Evolutionary conservation across 1,139 yeast species (phyloP), one percentile per base, ranked within the genome.

Genomic region (Sugiyamaella castrensis): DNA sequence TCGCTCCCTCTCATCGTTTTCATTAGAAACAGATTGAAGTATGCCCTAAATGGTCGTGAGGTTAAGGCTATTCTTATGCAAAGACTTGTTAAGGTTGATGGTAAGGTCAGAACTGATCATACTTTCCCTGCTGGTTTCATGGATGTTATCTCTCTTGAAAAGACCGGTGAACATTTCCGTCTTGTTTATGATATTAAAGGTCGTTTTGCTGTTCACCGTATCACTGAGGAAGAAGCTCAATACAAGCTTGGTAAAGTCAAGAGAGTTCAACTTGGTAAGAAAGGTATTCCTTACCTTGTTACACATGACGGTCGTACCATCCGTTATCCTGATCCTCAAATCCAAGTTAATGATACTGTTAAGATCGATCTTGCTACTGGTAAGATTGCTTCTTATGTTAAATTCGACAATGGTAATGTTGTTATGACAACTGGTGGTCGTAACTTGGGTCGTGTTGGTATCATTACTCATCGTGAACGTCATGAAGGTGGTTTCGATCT

Each of bases 401-500:
- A 88, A 79, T 91, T 91, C 73, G 97, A 88, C 74, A 81, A 92
- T 69, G 98, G 98, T 76, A 87, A 82, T 77, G 80, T 88, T 72
- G 96, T 85, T 64, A 91, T 89, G 94, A 94, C 87, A 74, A 91
- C 97, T 64, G 98, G 98, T 80, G 98, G 98, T 80, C 92, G 96
- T 79, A 89, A 88, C 86, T 84, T 91, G 95, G 98, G 98, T 74
- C 87, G 98, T 79, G 91, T 89, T 73, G 98, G 98, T 85, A 89
- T 87, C 66, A 89, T 91, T 74, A 81, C 85, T 67, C 96, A 91
- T 94, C 86, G 95, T 79, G 98, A 91, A 81, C 88, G 87, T 80
- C 98, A 91, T 83, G 96, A 91, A 75, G 98, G 98, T 75, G 98
- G 98, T 75, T 91, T 92, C 82, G 98, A 91, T 77, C 85, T 91